Evolutionary conservation across 257 asterid species (phyloP).

Genomic region (Petrea volubilis): DNA sequence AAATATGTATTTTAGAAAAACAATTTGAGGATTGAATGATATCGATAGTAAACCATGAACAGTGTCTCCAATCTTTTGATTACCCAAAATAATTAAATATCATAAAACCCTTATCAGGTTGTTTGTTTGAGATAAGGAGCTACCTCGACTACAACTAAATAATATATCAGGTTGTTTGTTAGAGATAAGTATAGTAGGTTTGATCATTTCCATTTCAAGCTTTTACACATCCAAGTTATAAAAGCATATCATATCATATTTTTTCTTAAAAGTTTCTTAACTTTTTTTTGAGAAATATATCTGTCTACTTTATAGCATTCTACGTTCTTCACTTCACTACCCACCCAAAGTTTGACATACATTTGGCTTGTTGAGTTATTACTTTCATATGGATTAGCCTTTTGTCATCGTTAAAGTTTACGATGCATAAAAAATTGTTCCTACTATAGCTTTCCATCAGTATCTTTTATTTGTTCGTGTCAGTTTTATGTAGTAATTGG

Average conservation of each 20-base stretch:
- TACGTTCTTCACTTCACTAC: constrained; percentile 2
- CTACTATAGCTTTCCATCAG: constrained; percentile 10
- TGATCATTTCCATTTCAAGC: not conserved
- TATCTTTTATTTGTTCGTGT: not conserved
- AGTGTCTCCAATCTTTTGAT: too few relatives aligned
- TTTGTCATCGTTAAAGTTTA: not conserved
- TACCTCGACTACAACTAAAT: constrained; percentile 5
- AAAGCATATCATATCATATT: not conserved
- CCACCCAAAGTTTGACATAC: not conserved
- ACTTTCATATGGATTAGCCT: constrained; percentile 4
- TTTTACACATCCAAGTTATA: not conserved
- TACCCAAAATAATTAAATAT: too few relatives aligned
- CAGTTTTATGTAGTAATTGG: too few relatives aligned
- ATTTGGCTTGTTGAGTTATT: not conserved
- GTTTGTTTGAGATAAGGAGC: too few relatives aligned
- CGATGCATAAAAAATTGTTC: not conserved
- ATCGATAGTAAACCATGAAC: too few relatives aligned
- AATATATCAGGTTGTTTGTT: not conserved
- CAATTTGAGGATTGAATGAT: too few relatives aligned
- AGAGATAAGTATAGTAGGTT: not conserved
- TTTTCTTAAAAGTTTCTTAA: not conserved
- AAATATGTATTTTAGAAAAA: too few relatives aligned
- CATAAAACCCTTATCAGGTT: too few relatives aligned
- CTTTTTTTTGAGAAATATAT: not conserved
- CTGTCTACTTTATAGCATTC: not conserved